These are phyloP conservation scores for Vanilla planifolia DNA, from an alignment of 106 monocot genomes.

Conservation along the genomic window DNA sequence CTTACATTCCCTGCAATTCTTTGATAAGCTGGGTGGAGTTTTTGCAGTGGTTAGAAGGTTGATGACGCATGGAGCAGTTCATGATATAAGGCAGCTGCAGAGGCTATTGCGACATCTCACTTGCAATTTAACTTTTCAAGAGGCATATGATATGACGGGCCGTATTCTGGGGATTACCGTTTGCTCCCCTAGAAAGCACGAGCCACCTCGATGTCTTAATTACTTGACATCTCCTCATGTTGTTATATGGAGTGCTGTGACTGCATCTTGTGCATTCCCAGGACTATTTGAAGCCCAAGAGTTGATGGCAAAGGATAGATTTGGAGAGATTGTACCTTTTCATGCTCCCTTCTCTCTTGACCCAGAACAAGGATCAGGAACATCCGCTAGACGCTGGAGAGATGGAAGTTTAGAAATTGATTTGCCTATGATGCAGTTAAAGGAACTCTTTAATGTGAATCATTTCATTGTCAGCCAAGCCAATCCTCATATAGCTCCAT, in stretches of 20 bases:
- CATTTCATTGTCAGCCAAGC: constrained; percentile 99
- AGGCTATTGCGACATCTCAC: constrained; percentile 69
- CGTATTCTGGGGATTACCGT: constrained; percentile 81
- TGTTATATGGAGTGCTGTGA: constrained; percentile 94
- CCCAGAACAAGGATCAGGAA: constrained; percentile 17
- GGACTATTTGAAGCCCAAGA: constrained; percentile 93
- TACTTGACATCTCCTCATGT: constrained; percentile 96
- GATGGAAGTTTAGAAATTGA: constrained; percentile 98
- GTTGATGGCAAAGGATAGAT: constrained; percentile 92
- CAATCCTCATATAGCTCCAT: constrained; percentile 93
- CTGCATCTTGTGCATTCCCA: constrained; percentile 97
- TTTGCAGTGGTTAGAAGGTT: constrained; percentile 66
- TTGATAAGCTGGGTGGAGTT: constrained; percentile 86
- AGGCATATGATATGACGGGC: constrained; percentile 93
- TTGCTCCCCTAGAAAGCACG: constrained; percentile 88
- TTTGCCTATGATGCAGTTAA: constrained; percentile 86
- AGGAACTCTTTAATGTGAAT: constrained; percentile 94
- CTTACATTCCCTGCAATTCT: constrained; percentile 75
- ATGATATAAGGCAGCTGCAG: constrained; percentile 81
- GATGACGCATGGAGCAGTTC: constrained; percentile 73
- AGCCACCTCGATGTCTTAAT: constrained; percentile 88
- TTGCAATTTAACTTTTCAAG: constrained; percentile 89
- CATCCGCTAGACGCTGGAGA: constrained; percentile 66
- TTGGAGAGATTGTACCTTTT: constrained; percentile 78
- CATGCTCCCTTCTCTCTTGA: constrained; percentile 53